Base-by-base conservation (phyloP, 2,329 filamentous ascomycete genomes). In the Ambrosiella cleistominuta region DNA sequence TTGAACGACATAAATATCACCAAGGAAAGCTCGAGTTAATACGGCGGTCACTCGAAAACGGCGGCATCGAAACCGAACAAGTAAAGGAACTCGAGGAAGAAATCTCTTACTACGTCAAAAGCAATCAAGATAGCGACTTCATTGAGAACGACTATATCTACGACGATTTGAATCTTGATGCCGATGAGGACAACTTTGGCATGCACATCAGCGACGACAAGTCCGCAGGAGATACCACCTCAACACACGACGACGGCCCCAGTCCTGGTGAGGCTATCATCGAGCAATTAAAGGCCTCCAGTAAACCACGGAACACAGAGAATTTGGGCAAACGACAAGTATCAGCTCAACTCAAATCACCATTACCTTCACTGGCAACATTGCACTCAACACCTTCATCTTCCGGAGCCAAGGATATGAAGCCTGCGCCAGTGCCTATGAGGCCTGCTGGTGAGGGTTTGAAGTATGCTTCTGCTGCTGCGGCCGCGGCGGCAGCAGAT, bases 1-100 rank as follows among this genome's bases (percentile, higher is more conserved):
- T 90, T 64, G 93, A 98, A 69, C 82, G 86, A 65, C 91, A 97
- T 75, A 96, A 95, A 71, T 97, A 88, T 86, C 93, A 98, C 68
- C 86, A 95, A 67, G 81, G 82, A 63, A 95, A 95, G 68, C 77
- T 98, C 62, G 93, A 98, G 71, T 77, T 97, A 60, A 82, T 97
- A 66, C 81, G 91, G 65, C 82, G 93, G 64, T 87, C 88, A 36
- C 74, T 98, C 63, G 90, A 97, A 68, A 98, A 98, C 67, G 91
- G 89, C 59, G 88, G 85, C 62, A 80, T 97, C 64, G 91, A 97
- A 60, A 79, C 85, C 17, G 86, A 90, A 4, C 83, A 93, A 68
- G 90, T 98, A 64, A 84, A 81, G 63, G 87, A 93, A 1, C 74
- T 97, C 57, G 88, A 96, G 69, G 91, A 97, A 64, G 85, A 82